Base-by-base conservation (phyloP, 2,329 filamentous ascomycete genomes). In the Lasiodiplodia sp. region DNA sequence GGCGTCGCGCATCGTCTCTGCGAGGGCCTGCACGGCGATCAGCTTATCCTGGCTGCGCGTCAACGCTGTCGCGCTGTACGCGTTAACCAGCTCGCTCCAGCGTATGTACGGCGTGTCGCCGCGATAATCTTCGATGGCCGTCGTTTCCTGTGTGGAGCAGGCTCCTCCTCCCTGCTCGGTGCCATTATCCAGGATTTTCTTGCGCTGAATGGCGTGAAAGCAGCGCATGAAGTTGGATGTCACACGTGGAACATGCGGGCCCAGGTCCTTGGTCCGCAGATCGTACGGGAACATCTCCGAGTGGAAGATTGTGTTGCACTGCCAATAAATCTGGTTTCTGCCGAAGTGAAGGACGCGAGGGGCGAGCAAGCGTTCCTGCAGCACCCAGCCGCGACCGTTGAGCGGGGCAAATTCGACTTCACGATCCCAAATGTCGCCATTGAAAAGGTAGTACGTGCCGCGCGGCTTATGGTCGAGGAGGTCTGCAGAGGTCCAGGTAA, bases 61-160 rank as follows among this genome's bases (percentile, higher is more conserved):
- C 3, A 74, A 37, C 2, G 51, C 38, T n/a, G 66, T 71, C 11
- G 25, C 31, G 4, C 71, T 72, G 25, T 73, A 74, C 3, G 38
- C 31, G 28, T 73, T 72, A 3, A 74, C 71, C 1, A 71, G 56
- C 7, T 40, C 52, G n/a, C 71, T 72, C 72, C 72, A 73, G 28
- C 53, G 53, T 8, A n/a, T n/a, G 11, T 57, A 57, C 12, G 53
- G 28, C 53, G 21, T 31, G 16, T 38, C 18, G 16, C 16, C 21
- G 16, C 18, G 40, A n/a, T 10, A n/a, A 8, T 47, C 8, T 3
- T 12, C 40, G 16, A n/a, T 8, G 16, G 2, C 40, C 0, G 40
- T 3, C 40, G 16, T 8, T 10, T 47, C 40, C 10, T 47, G 28
- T 28, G 28, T 28, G 28, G 28, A 28, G 28, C 28, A 6, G 28